Conservation (phyloP, 2,329 filamentous ascomycete genomes). For the Neonectria magnoliae region DNA sequence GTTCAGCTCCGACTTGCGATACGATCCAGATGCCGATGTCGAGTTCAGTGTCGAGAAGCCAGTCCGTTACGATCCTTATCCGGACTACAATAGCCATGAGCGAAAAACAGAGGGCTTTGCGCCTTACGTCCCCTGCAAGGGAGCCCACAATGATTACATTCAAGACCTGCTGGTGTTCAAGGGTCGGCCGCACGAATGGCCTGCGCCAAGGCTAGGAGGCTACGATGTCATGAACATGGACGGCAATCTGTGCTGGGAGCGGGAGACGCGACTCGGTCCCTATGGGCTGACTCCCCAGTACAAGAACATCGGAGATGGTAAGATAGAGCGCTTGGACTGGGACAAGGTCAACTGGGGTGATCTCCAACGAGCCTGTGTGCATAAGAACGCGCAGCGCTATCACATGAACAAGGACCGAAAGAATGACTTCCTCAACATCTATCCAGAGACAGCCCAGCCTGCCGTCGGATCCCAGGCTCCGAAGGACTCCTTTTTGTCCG, state of each 20-base stretch:
- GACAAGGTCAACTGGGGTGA: constrained; percentile 74
- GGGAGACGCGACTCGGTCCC: constrained; percentile 74
- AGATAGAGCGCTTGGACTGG: constrained; percentile 63
- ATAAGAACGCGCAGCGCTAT: constrained; percentile 74
- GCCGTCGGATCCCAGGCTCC: constrained; percentile 26
- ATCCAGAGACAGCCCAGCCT: constrained; percentile 47
- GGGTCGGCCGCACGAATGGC: constrained; percentile 67
- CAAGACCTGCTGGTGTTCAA: constrained; percentile 74
- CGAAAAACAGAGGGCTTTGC: constrained; percentile 69
- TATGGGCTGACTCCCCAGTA: constrained; percentile 66
- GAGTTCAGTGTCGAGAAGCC: constrained; percentile 59
- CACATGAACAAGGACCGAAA: constrained; percentile 51
- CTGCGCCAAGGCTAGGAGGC: constrained; percentile 70
- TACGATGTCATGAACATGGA: constrained; percentile 70
- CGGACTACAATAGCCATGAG: constrained; percentile 70
- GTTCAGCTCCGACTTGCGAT: constrained; percentile 44
- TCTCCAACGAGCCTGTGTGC: constrained; percentile 73
- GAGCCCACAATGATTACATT: constrained; percentile 67
- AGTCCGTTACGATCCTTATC: constrained; percentile 75
- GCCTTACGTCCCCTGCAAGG: constrained; percentile 70
- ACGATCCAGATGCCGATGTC: constrained; percentile 47
- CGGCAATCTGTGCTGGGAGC: constrained; percentile 72
- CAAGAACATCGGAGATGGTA: constrained; percentile 54
- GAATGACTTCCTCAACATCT: constrained; percentile 57
- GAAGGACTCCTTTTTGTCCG: constrained; percentile 23